Conservation (phyloP, 345 rosid species). For the Bruguiera parviflora region DNA sequence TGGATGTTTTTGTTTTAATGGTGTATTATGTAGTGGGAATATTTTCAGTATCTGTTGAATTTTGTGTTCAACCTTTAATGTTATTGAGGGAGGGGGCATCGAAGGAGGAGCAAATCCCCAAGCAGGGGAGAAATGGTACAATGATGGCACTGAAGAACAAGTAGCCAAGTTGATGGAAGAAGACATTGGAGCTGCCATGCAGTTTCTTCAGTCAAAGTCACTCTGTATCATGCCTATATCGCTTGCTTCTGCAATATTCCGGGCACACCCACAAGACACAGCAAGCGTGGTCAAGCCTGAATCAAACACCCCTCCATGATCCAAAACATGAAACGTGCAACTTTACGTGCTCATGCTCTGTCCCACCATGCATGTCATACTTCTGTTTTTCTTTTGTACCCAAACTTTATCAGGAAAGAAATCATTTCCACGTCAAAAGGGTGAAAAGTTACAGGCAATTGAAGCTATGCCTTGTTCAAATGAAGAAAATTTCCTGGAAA, state of each 20-base stretch:
- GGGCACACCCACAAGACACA: constrained; percentile 40
- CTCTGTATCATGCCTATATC: constrained; percentile 78
- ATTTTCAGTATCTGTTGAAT: background rate
- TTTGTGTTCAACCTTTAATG: background rate
- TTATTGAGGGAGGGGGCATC: constrained; percentile 43
- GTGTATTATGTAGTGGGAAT: background rate
- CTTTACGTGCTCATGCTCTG: background rate
- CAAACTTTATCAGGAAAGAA: constrained; percentile 21
- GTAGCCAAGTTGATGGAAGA: constrained; percentile 82
- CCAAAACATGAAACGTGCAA: background rate
- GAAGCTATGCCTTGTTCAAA: constrained; percentile 18
- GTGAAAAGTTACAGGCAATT: constrained; percentile 15
- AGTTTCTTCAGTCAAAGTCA: constrained; percentile 72
- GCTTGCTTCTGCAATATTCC: constrained; percentile 61
- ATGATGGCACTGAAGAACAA: constrained; percentile 61
- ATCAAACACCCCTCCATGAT: constrained; percentile 40
- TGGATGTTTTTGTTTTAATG: background rate
- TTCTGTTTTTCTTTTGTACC: constrained; percentile 1
- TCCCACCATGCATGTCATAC: constrained; percentile 5
- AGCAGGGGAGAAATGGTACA: constrained; percentile 74
- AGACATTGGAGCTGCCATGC: constrained; percentile 78
- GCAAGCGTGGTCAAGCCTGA: constrained; percentile 45
- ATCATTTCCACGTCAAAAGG: constrained; percentile 16
- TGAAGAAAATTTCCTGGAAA: constrained; percentile 9
- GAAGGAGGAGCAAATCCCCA: constrained; percentile 46